Conservation (phyloP, 129 eudicot genomes). For the Escallonia herrerae region DNA sequence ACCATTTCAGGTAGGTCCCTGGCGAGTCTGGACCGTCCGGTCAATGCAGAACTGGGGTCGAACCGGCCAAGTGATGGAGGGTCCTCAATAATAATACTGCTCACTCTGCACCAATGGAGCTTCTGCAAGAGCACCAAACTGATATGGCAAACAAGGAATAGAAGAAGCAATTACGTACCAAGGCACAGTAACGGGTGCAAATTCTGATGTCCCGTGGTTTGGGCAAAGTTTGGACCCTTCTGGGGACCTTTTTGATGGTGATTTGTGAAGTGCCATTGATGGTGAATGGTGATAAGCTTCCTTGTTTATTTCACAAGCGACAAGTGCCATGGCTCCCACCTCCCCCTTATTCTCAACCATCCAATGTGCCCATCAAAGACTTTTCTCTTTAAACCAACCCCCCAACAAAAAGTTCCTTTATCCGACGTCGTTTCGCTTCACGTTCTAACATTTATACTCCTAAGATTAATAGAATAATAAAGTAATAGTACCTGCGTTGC, state of each 20-base stretch:
- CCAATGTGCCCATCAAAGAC: constrained; percentile 16
- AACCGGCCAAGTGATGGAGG: background rate
- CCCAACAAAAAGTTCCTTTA: background rate
- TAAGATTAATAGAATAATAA: too few species aligned
- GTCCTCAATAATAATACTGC: background rate
- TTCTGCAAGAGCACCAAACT: background rate
- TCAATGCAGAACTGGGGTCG: background rate
- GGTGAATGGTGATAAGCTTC: constrained; percentile 19
- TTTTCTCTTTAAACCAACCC: background rate
- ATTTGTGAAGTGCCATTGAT: background rate
- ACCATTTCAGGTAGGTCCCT: too few species aligned
- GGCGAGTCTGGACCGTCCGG: background rate
- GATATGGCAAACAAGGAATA: background rate
- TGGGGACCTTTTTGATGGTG: background rate
- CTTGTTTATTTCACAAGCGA: constrained; percentile 15
- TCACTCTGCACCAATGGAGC: background rate
- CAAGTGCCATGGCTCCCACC: background rate
- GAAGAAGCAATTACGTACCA: background rate
- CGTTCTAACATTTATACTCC: too few species aligned
- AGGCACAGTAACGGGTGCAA: background rate
- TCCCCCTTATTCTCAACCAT: constrained; percentile 20
- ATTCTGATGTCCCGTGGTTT: background rate
- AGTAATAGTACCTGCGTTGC: too few species aligned
- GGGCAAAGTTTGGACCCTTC: background rate
- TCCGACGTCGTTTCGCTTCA: background rate